Evolutionary conservation across 225 moss, liverwort and hornwort genomes (phyloP), one percentile per base, ranked within the genome.

Genomic region (Marchantia polymorpha): DNA sequence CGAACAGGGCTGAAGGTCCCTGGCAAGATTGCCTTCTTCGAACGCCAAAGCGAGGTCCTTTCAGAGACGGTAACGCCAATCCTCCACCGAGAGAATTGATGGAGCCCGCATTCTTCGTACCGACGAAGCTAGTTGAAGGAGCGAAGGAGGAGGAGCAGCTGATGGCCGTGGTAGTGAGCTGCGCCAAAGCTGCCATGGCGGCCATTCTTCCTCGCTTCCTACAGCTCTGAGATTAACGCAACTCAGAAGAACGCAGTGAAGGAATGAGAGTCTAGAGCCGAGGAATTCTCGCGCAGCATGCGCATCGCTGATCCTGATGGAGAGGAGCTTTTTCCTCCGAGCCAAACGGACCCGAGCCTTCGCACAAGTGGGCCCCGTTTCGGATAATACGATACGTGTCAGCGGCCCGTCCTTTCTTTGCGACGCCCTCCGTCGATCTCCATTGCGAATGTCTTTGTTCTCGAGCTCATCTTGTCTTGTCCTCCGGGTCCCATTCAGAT

Each of bases 1-100:
- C 85, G 69, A 82, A 86, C 72, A 86, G 65, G 39, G 85, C 85
- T 29, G 77, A 82, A 56, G 82, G 82, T 17, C 68, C 82, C 56
- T 53, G 19, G 17, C 67, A 83, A 29, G 59, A 22, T 22, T 54
- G 73, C 29, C 72, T 22, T 56, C 51, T 63, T 20, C 39, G 75
- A n/a, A 59, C 56, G 58, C 23, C 16, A 10, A 22, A 46, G 49
- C 47, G 31, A 60, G 46, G 65, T 15, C 60, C 26, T 53, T 54
- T 74, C 46, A 63, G 12, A 20, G 76, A 63, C 39, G 76, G 76
- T 46, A 76, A 23, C 60, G 46, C 61, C 76, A 76, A 61, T 49
- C 48, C 74, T 7, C 74, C 27, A 16, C 29, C 56, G 20, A 60
- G 17, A 7, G 61, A 76, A 61, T 48, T 60, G 29, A 64, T 48